phyloP scores from a whole-genome alignment of 371 early-diverging fungal species.

The Choanephora cucurbitarum region DNA sequence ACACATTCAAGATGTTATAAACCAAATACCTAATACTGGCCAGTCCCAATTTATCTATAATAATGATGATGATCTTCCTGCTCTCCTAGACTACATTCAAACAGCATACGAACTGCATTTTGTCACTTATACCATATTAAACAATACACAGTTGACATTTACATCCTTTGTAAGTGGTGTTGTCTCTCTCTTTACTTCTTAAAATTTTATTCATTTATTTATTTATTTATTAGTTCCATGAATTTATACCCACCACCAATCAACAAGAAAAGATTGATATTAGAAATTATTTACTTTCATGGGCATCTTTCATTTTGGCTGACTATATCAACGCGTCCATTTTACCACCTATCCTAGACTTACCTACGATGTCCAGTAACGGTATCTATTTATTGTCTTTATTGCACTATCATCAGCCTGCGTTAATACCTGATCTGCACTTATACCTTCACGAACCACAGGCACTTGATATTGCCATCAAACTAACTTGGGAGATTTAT shows the following conservation, averaged over 20 bases:
- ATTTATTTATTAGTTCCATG: slow-evolving; percentile 19
- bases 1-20: background rate
- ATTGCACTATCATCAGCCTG: slow-evolving; percentile 66
- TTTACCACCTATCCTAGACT: slow-evolving; percentile 55
- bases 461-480: slow-evolving; percentile 19
- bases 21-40: background rate
- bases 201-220: slow-evolving; percentile 8
- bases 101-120: slow-evolving; percentile 35
- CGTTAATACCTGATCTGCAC: slow-evolving; percentile 55
- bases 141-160: slow-evolving; percentile 28
- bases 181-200: background rate
- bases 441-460: slow-evolving; percentile 19
- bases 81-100: slow-evolving; percentile 36
- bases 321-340: slow-evolving; percentile 55
- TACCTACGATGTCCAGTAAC: slow-evolving; percentile 59
- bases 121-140: slow-evolving; percentile 23
- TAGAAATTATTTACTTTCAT: slow-evolving; percentile 55
- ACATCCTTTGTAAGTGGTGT: slow-evolving; percentile 39
- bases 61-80: slow-evolving; percentile 25
- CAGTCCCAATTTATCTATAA: background rate
- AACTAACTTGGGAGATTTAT: slow-evolving; percentile 24
- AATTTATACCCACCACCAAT: slow-evolving; percentile 24
- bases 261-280: slow-evolving; percentile 35
- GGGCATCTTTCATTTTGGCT: slow-evolving; percentile 60
- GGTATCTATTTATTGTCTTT: slow-evolving; percentile 67